Evolutionary conservation across 1,139 yeast genomes (phyloP).

Genomic region (Nakaseomyces delphensis): DNA sequence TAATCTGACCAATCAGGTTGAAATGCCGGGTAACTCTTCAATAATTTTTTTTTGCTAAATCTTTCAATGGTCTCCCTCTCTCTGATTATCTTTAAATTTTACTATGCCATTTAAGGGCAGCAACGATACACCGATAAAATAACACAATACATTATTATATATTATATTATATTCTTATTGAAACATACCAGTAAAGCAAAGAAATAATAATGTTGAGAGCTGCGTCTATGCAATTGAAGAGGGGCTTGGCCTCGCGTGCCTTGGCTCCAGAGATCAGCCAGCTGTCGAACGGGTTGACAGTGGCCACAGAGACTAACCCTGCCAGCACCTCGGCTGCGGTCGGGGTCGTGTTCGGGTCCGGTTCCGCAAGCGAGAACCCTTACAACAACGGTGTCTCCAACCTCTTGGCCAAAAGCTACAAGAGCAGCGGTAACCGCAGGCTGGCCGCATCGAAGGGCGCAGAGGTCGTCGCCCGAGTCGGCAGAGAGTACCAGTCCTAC

Average conservation of each 20-base stretch:
- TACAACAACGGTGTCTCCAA: constrained; percentile 75
- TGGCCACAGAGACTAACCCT: constrained; percentile 59
- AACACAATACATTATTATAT: too few species aligned
- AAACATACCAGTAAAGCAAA: too few species aligned
- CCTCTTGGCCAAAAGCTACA: constrained; percentile 47
- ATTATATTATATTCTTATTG: too few species aligned
- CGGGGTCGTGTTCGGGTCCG: constrained; percentile 66
- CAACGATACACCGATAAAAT: too few species aligned
- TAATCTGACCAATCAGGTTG: constrained; percentile 1
- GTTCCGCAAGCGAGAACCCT: constrained; percentile 70
- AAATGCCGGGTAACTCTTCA: constrained; percentile 3
- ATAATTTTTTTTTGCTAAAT: too few species aligned
- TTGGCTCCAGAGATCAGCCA: constrained; percentile 57
- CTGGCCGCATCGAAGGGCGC: constrained; percentile 40
- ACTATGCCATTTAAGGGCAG: too few species aligned
- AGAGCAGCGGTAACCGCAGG: constrained; percentile 27
- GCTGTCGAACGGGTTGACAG: constrained; percentile 60
- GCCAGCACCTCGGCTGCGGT: constrained; percentile 49
- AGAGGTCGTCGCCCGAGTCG: constrained; percentile 38
- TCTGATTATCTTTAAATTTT: too few species aligned
- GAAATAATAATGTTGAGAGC: constrained; percentile 23
- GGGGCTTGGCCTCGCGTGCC: constrained; percentile 41
- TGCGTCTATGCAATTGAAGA: constrained; percentile 26
- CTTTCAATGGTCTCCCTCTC: too few species aligned
- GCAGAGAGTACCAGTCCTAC: constrained; percentile 49